Base-by-base conservation (phyloP, 73 alveolate species). In the Paramecium biaurelia region DNA sequence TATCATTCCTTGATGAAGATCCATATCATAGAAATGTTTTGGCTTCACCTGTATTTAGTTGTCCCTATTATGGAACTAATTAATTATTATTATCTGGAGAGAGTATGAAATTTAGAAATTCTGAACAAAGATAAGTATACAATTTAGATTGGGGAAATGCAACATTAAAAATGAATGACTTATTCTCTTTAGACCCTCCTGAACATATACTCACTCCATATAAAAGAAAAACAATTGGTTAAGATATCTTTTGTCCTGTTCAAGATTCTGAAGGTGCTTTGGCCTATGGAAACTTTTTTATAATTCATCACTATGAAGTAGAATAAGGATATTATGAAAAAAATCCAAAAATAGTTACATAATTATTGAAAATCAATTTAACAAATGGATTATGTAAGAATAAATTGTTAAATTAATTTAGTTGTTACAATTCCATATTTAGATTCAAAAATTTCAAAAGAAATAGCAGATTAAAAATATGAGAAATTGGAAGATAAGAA, bases 161-260 rank as follows among this genome's bases (percentile, higher is more conserved):
- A 15, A 34, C 47, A 11, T 3, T 79, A 12, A 79, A 79, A 79
- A 14, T 79, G 42, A 38, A 79, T 43, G 72, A 24, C 2, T 14
- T 79, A 79, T 79, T 79, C 32, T 79, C 90, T 18, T 23, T 79
- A 5, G 90, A 79, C 4, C 90, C 90, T 18, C 90, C 90, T 11
- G 90, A 79, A 45, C 47, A 79, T 9, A 26, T 47, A 18, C 56
- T 79, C 9, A 79, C 90, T 11, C 90, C 90, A 21, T 63, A 63
- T 30, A 32, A 26, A 30, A 26, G 49, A 26, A 30, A 12, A 7
- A 24, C 84, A 2, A 23, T 14, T 2, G 28, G 12, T 26, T n/a
- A 24, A 7, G 84, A 63, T 2, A 63, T 63, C 26, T 63, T 63
- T 9, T 12, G 47, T 11, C 84, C 84, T 26, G 84, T 63, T 63